Evolutionary conservation across 208 protist species (phyloP).

Genomic region (Trypanosoma melophagium): DNA sequence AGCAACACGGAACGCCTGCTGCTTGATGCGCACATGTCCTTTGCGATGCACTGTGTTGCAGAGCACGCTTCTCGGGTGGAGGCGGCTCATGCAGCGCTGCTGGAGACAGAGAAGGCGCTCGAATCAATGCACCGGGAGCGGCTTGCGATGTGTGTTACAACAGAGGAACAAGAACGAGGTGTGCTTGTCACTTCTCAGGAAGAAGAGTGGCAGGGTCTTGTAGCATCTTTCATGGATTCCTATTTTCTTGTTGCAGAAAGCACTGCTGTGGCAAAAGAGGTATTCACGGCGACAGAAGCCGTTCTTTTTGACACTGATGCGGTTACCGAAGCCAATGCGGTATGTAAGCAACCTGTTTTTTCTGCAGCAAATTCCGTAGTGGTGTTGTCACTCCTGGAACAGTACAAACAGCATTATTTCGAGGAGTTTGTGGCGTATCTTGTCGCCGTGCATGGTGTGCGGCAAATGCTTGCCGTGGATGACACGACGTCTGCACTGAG

Average conservation of each 20-base stretch:
- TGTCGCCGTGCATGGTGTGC: not conserved
- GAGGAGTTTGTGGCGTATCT: conserved; percentile 17
- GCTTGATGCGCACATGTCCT: not conserved
- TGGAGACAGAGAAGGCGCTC: conserved; percentile 2
- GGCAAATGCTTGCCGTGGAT: not conserved
- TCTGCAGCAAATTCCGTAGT: not conserved
- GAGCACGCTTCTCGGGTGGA: conserved; percentile 22
- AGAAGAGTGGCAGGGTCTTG: too few relatives aligned
- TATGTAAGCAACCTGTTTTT: not conserved
- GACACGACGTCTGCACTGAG: not conserved
- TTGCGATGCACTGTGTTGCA: conserved; percentile 14
- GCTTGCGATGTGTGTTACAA: too few relatives aligned
- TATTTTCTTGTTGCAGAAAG: too few relatives aligned
- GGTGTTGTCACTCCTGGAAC: conserved; percentile 9
- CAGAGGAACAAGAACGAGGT: too few relatives aligned
- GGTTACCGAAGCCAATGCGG: not conserved
- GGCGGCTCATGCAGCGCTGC: not conserved
- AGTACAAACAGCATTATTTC: conserved; percentile 12
- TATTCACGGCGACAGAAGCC: not conserved
- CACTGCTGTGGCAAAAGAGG: not conserved
- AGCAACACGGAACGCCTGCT: not conserved
- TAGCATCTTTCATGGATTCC: too few relatives aligned
- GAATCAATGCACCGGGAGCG: too few relatives aligned
- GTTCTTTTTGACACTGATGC: not conserved
- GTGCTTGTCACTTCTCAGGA: too few relatives aligned